Base-by-base conservation (phyloP, 2,329 filamentous ascomycete genomes). In the Sarocladium brachiariae region DNA sequence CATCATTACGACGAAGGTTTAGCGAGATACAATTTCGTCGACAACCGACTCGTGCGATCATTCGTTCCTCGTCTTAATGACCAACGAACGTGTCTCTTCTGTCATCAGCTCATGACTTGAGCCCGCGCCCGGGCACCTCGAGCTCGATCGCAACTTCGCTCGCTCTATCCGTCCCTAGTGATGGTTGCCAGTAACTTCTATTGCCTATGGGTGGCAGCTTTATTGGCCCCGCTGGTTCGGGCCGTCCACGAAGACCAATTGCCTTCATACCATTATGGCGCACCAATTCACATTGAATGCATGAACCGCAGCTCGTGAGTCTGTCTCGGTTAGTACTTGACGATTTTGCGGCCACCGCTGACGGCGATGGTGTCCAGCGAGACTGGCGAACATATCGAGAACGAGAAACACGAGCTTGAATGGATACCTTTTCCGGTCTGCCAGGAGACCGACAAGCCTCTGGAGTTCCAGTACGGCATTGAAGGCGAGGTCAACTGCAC, bases 391-490 rank as follows among this genome's bases (percentile, higher is more conserved):
- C 89, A 95, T 74, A 84, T 96, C 62, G 86, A 89, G 63, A 83
- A 95, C 65, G 76, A 78, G 31, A 76, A 84, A 56, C 85, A 93
- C 62, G 86, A 95, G 66, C 81, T 96, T 51, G 80, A 95, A 77
- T 97, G 93, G 77, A 84, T 93, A 39, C 89, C 92, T 34, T 97
- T 97, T 68, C 88, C 88, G 21, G 76, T 78, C 30, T 97, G 93
- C 78, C 87, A 90, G 69, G 93, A 97, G 69, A 97, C 93, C 11
- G 76, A 76, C 38, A 78, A 80, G 47, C 85, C 91, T 0, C 83
- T 99, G 60, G 83, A 93, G 61, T 84, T 99, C 65, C 78, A 81
- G 66, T 97, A 96, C 72, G 91, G 91, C 65, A 70, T 87, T 58
- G 88, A 92, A 64, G 72, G 70, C 70, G 90, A 95, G 65, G 70